Evolutionary conservation across 2,329 filamentous ascomycete genomes (phyloP), one percentile per base, ranked within the genome.

Genomic region (Epichloe bromicola): DNA sequence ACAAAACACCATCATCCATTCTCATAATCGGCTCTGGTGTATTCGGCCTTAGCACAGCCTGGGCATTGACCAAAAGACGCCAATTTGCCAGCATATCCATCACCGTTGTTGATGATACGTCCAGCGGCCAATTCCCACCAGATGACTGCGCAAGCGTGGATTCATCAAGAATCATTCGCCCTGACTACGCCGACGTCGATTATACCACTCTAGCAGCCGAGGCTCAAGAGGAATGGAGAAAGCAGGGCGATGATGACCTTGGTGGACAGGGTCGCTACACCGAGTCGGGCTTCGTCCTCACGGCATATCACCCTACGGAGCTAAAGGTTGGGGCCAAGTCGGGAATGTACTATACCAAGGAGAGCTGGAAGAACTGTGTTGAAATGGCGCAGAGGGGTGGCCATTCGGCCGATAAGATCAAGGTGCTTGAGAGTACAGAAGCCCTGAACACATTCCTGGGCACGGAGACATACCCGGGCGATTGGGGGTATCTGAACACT

Each of bases 131-230:
- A 38, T 82, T 83, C 60, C 80, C 80, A 2, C 72, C 78, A 6
- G 67, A 72, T 42, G 79, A 85, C 59, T 73, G 74, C 52, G 74
- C 79, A 48, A 80, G 76, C 56, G 74, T 83, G 60, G 81, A 85
- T 67, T 74, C 73, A 4, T 83, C 79, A 14, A 76, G 81, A 57
- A 82, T 84, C 58, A 73, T 85, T 56, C 74, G 82, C 51, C 70
- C 79, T 48, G 91, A 97, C 73, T 97, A 97, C 63, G 83, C 86
- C 5, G 82, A 91, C 61, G 70, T 79, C 0, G 78, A 82, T 20
- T 97, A 97, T 67, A 79, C 88, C 5, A 70, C 74, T 15, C 79
- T 97, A 44, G 88, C 84, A 19, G 74, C 79, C 17, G 72, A 79
- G 37, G 88, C 89, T 1, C 85, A 87, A 60, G 66, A 73, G 17